These are phyloP conservation scores for Vaccinium macrocarpon DNA, from an alignment of 148 eudicot species.

Conservation along the genomic window DNA sequence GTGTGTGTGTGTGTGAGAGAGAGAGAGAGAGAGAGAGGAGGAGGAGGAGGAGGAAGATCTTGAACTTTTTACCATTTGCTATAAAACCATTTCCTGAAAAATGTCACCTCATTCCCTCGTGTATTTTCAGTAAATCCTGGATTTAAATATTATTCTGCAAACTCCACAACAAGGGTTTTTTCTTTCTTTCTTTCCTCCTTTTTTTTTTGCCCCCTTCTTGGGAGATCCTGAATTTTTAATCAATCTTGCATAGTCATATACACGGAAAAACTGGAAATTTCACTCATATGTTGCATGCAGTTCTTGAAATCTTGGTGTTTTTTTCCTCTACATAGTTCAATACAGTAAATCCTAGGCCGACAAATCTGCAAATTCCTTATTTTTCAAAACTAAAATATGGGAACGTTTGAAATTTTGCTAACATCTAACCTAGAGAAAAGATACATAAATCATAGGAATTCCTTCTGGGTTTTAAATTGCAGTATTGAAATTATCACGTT, in stretches of 20 bases:
- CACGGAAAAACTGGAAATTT: too few relatives aligned
- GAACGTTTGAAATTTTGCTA: not conserved
- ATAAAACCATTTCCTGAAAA: not conserved
- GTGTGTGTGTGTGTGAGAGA: too few relatives aligned
- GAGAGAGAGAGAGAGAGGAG: not conserved
- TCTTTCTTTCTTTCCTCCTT: not conserved
- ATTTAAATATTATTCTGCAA: not conserved
- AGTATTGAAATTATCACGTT: not conserved
- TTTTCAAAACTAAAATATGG: too few relatives aligned
- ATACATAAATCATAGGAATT: not conserved
- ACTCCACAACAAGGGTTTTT: not conserved
- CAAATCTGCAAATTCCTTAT: too few relatives aligned
- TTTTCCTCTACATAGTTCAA: too few relatives aligned
- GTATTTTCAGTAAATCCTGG: not conserved
- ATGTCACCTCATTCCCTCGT: not conserved
- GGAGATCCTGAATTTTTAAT: too few relatives aligned
- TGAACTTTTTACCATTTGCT: not conserved
- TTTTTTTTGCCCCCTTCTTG: too few relatives aligned
- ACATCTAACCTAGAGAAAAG: not conserved
- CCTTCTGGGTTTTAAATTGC: not conserved
- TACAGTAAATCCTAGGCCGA: too few relatives aligned
- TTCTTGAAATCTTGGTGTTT: too few relatives aligned
- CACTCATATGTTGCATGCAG: too few relatives aligned
- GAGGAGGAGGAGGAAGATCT: not conserved
- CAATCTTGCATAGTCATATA: too few relatives aligned